Evolutionary conservation across 108 stramenopile species (phyloP).

Genomic region (Fragilaria radians): DNA sequence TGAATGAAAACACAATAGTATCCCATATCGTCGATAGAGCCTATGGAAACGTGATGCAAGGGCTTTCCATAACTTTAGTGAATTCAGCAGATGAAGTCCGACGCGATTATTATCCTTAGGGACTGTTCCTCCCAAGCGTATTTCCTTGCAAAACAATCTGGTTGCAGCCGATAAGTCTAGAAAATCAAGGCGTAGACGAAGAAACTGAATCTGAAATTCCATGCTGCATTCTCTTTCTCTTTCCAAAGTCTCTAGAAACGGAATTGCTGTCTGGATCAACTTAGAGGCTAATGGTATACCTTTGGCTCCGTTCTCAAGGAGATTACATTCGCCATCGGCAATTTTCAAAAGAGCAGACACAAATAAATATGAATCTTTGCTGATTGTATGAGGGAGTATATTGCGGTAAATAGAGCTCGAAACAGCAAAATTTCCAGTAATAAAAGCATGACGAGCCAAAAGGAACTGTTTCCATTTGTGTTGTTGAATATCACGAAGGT

Average conservation of each 20-base stretch:
- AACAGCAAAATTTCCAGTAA: conserved; percentile 23
- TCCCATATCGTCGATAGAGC: conserved; percentile 27
- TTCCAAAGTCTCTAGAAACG: conserved; percentile 7
- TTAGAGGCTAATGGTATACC: conserved; percentile 22
- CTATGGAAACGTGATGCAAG: conserved; percentile 20
- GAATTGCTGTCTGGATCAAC: conserved; percentile 18
- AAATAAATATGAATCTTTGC: conserved; percentile 33
- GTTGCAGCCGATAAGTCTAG: conserved; percentile 26
- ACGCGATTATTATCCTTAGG: conserved; percentile 34
- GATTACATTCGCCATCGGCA: conserved; percentile 18
- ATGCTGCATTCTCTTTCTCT: conserved; percentile 1
- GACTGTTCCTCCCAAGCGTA: conserved; percentile 28
- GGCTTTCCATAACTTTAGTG: conserved; percentile 11
- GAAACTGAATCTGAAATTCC: conserved; percentile 23
- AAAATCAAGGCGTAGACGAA: conserved; percentile 33
- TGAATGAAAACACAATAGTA: conserved; percentile 32
- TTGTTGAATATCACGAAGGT: neutral
- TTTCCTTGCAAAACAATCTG: conserved; percentile 34
- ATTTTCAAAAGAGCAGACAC: conserved; percentile 25
- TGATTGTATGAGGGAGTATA: conserved; percentile 4
- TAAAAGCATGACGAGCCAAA: conserved; percentile 25
- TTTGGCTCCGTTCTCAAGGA: conserved; percentile 17
- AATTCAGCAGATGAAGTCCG: conserved; percentile 24
- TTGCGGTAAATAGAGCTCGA: conserved; percentile 13
- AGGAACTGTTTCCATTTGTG: conserved; percentile 32